These are phyloP conservation scores for Ajuga chamaepitys DNA, from an alignment of 257 asterid genomes.

Conservation along the genomic window DNA sequence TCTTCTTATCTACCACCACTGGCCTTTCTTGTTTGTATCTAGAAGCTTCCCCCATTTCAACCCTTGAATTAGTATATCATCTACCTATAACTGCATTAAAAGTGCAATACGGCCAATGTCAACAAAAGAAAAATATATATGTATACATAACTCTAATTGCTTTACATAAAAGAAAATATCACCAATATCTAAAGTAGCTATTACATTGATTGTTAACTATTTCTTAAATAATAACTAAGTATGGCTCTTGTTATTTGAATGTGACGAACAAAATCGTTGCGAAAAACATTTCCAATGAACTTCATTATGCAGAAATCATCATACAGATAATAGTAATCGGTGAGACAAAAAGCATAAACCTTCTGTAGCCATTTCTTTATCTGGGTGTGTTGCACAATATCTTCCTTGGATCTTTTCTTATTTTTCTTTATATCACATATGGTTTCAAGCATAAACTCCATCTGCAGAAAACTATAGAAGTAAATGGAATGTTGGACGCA, in stretches of 20 bases:
- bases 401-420: conserved; percentile 60
- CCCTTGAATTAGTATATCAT: conserved; percentile 62
- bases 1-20: conserved; percentile 95
- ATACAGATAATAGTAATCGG: not conserved
- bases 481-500: conserved; percentile 15
- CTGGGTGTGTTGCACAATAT: conserved; percentile 60
- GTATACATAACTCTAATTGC: not conserved
- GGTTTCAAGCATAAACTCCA: conserved; percentile 89
- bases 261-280: not conserved
- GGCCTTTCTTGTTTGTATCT: conserved; percentile 86
- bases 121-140: not conserved
- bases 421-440: conserved; percentile 94
- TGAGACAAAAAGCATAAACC: conserved; percentile 29
- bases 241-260: not conserved
- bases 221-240: too few relatives aligned
- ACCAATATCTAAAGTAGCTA: not conserved
- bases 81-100: conserved; percentile 63
- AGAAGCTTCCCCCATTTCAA: conserved; percentile 84
- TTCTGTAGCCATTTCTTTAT: conserved; percentile 87
- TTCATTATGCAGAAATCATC: not conserved
- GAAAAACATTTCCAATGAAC: not conserved
- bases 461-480: conserved; percentile 39
- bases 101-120: not conserved
- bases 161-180: not conserved
- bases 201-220: not conserved